Evolutionary conservation across 2,329 filamentous ascomycete genomes (phyloP).

Genomic region (Penicillium sp.): DNA sequence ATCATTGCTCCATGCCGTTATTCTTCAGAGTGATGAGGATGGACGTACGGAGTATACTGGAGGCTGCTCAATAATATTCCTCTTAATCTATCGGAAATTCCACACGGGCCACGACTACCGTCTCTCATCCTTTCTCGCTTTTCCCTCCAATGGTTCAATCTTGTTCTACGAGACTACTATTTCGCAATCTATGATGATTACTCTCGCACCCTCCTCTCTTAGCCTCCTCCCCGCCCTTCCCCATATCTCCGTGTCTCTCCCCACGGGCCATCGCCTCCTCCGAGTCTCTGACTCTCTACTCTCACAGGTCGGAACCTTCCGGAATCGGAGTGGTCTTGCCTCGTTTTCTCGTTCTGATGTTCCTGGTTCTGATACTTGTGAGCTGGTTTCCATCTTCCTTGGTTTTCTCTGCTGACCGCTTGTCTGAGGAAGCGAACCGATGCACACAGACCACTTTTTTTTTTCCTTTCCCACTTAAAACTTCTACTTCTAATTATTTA

Average conservation of each 20-base stretch:
- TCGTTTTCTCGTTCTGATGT: neutral
- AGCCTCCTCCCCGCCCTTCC: neutral
- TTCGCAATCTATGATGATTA: no score
- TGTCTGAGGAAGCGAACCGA: conserved; percentile 4
- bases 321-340: conserved; percentile 1
- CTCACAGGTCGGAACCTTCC: conserved; percentile 1
- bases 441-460: conserved; percentile 3
- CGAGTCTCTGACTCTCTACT: neutral
- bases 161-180: no score
- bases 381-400: neutral
- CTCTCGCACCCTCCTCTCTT: neutral
- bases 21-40: neutral
- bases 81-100: neutral
- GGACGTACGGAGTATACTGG: no score
- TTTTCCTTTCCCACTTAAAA: neutral
- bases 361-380: neutral
- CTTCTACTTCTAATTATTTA: no score
- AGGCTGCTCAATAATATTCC: neutral
- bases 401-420: conserved; percentile 4
- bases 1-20: neutral
- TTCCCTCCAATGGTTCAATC: neutral
- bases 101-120: neutral
- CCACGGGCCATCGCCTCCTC: neutral
- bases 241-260: neutral
- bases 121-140: neutral